phyloP scores from a whole-genome alignment of 164 flowering plant species.

The Dillenia turbinata region DNA sequence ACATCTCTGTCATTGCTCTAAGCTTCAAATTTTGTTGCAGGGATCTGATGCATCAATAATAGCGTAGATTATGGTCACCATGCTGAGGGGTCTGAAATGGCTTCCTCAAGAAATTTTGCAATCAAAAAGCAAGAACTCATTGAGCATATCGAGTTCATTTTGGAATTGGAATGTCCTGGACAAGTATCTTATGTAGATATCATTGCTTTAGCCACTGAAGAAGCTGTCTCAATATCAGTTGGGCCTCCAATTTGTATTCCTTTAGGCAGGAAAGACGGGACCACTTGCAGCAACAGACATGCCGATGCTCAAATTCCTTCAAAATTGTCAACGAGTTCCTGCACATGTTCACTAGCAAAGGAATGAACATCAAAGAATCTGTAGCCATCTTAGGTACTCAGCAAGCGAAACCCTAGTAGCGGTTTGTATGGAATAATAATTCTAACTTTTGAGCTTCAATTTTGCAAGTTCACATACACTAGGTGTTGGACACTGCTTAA shows the following conservation, averaged over 20 bases:
- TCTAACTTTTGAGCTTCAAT: background rate
- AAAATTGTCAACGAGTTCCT: conserved; percentile 12
- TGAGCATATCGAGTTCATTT: conserved; percentile 10
- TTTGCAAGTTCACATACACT: conserved; percentile 22
- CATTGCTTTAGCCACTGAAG: conserved; percentile 24
- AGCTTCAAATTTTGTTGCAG: conserved; percentile 3
- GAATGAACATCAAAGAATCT: conserved; percentile 23
- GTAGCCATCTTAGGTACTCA: conserved; percentile 22
- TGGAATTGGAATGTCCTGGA: conserved; percentile 26
- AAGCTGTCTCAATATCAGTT: conserved; percentile 19
- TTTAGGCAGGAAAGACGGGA: conserved; percentile 27
- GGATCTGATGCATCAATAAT: conserved; percentile 38
- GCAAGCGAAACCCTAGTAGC: background rate
- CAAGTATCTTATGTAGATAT: conserved; percentile 34
- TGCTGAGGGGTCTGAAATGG: conserved; percentile 14
- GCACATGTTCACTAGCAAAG: conserved; percentile 14
- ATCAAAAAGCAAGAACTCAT: conserved; percentile 18
- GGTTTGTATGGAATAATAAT: background rate
- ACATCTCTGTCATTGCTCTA: too few species aligned
- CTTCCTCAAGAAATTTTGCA: conserved; percentile 19
- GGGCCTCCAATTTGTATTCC: conserved; percentile 25
- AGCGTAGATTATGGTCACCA: conserved; percentile 13
- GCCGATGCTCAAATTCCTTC: conserved; percentile 22
- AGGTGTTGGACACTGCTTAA: conserved; percentile 26
- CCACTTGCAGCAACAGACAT: conserved; percentile 4